Base-by-base conservation (phyloP, 176 grass and related monocot genomes). In the Themeda triandra region DNA sequence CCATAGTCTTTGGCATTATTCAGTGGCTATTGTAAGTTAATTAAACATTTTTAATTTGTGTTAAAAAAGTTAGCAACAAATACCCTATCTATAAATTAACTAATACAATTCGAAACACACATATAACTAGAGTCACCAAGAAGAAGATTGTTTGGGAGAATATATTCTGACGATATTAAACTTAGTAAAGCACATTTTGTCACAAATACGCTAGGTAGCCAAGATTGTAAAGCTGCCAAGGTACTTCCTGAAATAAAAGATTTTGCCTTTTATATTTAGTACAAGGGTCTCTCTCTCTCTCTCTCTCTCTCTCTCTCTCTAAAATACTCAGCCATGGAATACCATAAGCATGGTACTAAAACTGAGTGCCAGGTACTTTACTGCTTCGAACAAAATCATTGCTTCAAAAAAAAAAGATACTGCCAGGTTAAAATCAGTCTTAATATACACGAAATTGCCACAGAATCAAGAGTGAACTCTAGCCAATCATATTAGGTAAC, bases 401-500 rank as follows among this genome's bases (percentile, higher is more conserved):
- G 36, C 36, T 37, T 37, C 36, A 1, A 51, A 51, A 19, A n/a
- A n/a, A 21, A 54, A 54, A 6, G 1, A 56, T 58, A 71, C 56
- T 77, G 4, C 10, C 24, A 90, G 62, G 41, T 86, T 73, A 35
- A 85, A 85, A 82, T 44, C 39, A 56, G 63, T 82, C 40, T 65
- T 76, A 71, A 54, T 62, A 62, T 82, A 86, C 60, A 23, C 64
- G 62, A 46, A 76, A 39, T 29, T 46, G 8, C 18, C 36, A 65
- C 23, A 67, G 73, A 82, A 90, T 86, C 66, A 86, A 73, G 44
- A 67, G 58, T 2, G 66, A 66, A 90, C 32, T 35, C 42, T 73
- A 71, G 51, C 87, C 71, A 89, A 89, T 86, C 78, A 82, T 78
- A 82, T 72, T 29, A 44, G 1, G 83, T 59, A 78, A 90, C 73